Evolutionary conservation across 768 basidiomycete genomes (phyloP).

Genomic region (Boletus sp.): DNA sequence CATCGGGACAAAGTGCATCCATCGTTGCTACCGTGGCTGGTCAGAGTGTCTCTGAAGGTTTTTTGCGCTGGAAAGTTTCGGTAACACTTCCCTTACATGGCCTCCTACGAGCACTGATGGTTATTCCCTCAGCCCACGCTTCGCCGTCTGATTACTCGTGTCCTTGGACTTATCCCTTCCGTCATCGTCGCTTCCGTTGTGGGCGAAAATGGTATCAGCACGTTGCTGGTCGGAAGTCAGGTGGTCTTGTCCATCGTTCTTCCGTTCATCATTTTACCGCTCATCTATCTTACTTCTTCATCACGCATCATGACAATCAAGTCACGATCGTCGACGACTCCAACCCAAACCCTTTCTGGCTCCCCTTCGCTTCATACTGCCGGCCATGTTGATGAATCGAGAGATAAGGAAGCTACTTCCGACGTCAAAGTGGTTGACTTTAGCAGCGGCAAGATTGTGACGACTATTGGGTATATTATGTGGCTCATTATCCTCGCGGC

Average conservation of each 20-base stretch:
- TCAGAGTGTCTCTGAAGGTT: conserved; percentile 88
- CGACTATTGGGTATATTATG: conserved; percentile 50
- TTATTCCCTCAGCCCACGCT: conserved; percentile 53
- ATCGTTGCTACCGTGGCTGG: conserved; percentile 89
- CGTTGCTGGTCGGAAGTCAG: conserved; percentile 83
- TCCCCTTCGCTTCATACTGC: not conserved
- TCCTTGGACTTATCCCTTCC: conserved; percentile 80
- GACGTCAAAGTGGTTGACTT: conserved; percentile 53
- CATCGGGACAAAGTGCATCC: conserved; percentile 88
- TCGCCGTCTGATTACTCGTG: conserved; percentile 79
- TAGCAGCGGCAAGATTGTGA: conserved; percentile 56
- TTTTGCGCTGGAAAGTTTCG: conserved; percentile 82
- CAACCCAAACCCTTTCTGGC: not conserved
- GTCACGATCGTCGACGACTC: conserved; percentile 4
- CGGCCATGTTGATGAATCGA: not conserved
- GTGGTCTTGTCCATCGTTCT: conserved; percentile 81
- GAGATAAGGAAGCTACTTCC: conserved; percentile 1
- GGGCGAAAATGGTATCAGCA: conserved; percentile 68
- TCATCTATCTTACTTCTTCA: conserved; percentile 69
- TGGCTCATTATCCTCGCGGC: conserved; percentile 68
- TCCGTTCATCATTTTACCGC: conserved; percentile 82
- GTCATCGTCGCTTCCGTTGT: conserved; percentile 72
- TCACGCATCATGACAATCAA: conserved; percentile 68
- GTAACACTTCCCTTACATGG: conserved; percentile 36
- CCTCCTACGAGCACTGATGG: conserved; percentile 28